Base-by-base conservation (phyloP, 345 rosid species). In the Sisymbrium altissimum region DNA sequence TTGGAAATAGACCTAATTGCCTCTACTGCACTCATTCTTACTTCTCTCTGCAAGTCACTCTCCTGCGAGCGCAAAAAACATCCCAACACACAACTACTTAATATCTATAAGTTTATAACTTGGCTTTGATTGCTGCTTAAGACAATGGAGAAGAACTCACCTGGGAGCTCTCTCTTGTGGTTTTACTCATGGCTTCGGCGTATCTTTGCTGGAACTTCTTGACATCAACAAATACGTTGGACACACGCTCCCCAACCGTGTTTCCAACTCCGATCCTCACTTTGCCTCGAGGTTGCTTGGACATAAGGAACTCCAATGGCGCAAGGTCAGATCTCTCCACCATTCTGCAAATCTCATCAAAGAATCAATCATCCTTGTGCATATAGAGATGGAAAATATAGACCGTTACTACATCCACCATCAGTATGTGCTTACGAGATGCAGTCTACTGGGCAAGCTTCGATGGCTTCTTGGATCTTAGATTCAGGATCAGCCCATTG, bases 401-500 rank as follows among this genome's bases (percentile, higher is more conserved):
- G 32, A 40, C 17, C 23, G 56, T 57, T 19, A 40, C 19, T 18
- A 53, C 6, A 62, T 33, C 4, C 17, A 73, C n/a, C 14, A 14
- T 29, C 0, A 19, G 25, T 61, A 32, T 50, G 69, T 63, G 12
- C 85, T 83, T 70, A 94, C 95, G 93, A 87, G 66, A 94, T 94
- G 81, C 97, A 91, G 54, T 94, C 94, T 27, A 94, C 82, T 1
- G 97, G 96, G 32, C 98, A 91, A 6, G 93, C 68, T 41, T 88
- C 89, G 0, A 94, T 91, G 14, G 98, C 94, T 14, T 88, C 86
- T 33, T 76, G 78, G 80, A 94, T 88, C 76, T 84, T 89, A 75
- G 80, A 33, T 66, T 86, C 89, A 33, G 96, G 86, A 72, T 94
- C 97, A 70, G 97, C 98, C 98, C 98, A 91, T 66, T 91, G 98